A percentile compares a stretch with the other conserved stretches of the same genome.
Conservation (phyloP, 192 early-diverging fungal species). For the Gigaspora rosea region DNA sequence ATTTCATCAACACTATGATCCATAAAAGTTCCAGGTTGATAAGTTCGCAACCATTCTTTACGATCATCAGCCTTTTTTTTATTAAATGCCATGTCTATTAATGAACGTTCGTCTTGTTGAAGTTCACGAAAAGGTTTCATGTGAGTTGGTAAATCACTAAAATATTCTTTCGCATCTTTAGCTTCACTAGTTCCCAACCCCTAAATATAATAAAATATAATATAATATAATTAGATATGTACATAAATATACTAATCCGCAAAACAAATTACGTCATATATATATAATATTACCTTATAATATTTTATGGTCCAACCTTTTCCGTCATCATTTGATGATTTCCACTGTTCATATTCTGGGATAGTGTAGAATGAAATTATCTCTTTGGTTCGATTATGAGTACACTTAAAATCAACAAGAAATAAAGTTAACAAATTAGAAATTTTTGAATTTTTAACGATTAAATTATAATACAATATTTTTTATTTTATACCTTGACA, state of each 20-base stretch:
- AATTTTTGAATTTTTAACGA: constrained; percentile 7
- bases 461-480: not conserved
- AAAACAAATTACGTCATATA: not conserved
- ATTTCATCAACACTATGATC: constrained; percentile 80
- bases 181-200: constrained; percentile 90
- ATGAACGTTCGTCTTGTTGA: constrained; percentile 59
- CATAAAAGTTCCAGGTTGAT: constrained; percentile 86
- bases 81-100: constrained; percentile 97
- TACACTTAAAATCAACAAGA: not conserved
- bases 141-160: constrained; percentile 78
- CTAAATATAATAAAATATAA: constrained; percentile 33
- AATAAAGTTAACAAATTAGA: not conserved
- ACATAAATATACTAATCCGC: not conserved
- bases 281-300: constrained; percentile 67
- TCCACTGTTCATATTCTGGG: constrained; percentile 91
- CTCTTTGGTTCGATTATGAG: constrained; percentile 16
- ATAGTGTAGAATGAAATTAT: constrained; percentile 85
- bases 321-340: constrained; percentile 60
- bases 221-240: not conserved
- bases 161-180: constrained; percentile 89
- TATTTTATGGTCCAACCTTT: constrained; percentile 90
- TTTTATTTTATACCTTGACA: constrained; percentile 74
- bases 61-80: constrained; percentile 93
- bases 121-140: constrained; percentile 72
- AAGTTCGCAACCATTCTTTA: constrained; percentile 89